A percentile compares a stretch with the other conserved stretches of the same genome.
Evolutionary conservation across 768 basidiomycete genomes (phyloP).

Genomic region (Pulveroboletus sp.): DNA sequence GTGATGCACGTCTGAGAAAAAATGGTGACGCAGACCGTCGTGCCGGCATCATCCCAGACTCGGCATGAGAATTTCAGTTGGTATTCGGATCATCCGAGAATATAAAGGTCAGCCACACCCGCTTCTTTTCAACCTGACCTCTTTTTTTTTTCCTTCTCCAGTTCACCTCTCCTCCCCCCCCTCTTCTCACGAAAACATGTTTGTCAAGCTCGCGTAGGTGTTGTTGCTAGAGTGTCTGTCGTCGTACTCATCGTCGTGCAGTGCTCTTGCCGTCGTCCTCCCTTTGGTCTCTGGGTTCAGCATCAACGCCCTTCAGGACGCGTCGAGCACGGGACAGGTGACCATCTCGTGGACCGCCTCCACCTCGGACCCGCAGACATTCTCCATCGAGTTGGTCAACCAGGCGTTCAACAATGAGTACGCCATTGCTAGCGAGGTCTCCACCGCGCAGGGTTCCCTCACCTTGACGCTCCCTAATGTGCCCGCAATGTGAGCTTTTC

Average conservation of each 20-base stretch:
- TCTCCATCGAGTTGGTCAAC: constrained; percentile 50
- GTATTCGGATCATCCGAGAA: constrained; percentile 8
- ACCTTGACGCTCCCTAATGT: constrained; percentile 47
- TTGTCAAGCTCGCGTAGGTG: constrained; percentile 46
- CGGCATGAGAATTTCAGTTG: constrained; percentile 23
- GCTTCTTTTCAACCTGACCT: too few species aligned
- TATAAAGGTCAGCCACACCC: constrained; percentile 22
- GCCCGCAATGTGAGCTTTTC: constrained; percentile 37
- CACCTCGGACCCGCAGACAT: constrained; percentile 39
- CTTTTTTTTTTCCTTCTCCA: not conserved
- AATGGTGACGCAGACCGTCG: constrained; percentile 2
- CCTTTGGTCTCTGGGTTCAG: constrained; percentile 45
- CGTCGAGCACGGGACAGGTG: constrained; percentile 30
- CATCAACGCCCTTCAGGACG: constrained; percentile 35
- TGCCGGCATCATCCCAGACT: constrained; percentile 19
- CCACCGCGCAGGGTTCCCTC: constrained; percentile 31
- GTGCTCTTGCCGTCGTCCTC: constrained; percentile 45
- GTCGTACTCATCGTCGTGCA: constrained; percentile 2
- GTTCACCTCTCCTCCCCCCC: constrained; percentile 19
- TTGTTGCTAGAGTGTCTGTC: not conserved
- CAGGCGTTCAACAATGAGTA: constrained; percentile 48
- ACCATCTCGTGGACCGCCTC: constrained; percentile 48
- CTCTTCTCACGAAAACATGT: constrained; percentile 39
- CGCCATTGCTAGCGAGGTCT: constrained; percentile 56
- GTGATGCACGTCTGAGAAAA: constrained; percentile 12